Base-by-base conservation (phyloP, 2,329 filamentous ascomycete species). In the Neophaeococcomyces mojaviensis region DNA sequence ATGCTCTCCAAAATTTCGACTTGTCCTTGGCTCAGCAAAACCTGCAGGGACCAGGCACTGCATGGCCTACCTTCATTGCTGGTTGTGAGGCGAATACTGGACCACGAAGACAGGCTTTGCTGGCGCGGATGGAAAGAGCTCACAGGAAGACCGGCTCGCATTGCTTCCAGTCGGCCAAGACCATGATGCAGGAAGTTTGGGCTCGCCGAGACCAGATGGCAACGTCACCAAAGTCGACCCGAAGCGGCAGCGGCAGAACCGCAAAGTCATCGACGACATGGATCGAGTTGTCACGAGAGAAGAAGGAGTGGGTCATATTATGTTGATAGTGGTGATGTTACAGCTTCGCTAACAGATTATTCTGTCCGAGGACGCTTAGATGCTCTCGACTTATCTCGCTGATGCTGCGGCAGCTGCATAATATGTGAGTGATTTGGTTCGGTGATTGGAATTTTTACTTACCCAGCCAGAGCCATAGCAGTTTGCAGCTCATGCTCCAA, bases 51-150 rank as follows among this genome's bases (percentile, higher is more conserved):
- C 57, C 59, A n/a, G 56, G 62, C 6, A 62, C 60, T 10, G 56
- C 59, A 3, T 68, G 66, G 66, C 65, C 66, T 2, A 60, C 58
- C 1, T 68, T 68, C 33, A 64, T 68, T 40, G 66, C 65, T 4
- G 66, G 62, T n/a, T 67, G 63, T 26, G 66, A 68, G 45, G 65
- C 66, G 1, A 52, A 60, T 8, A 55, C 57, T 0, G 10, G 45
- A 0, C 7, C 49, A 3, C 49, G 56, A 16, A 49, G 59, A 15
- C 51, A 59, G 20, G 53, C 52, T 1, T 51, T 64, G 1, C 35
- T 54, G 22, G 32, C 13, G 2, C 57, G 57, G 51, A 18, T 64
- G 2, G 56, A 63, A n/a, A 54, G 48, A 20, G 60, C 54, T 4
- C 56, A 55, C 12, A 48, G 53, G 2, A 48, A 47, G 2, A 58